Evolutionary conservation across 2,329 filamentous ascomycete genomes (phyloP).

Genomic region (Aspergillus melleus): DNA sequence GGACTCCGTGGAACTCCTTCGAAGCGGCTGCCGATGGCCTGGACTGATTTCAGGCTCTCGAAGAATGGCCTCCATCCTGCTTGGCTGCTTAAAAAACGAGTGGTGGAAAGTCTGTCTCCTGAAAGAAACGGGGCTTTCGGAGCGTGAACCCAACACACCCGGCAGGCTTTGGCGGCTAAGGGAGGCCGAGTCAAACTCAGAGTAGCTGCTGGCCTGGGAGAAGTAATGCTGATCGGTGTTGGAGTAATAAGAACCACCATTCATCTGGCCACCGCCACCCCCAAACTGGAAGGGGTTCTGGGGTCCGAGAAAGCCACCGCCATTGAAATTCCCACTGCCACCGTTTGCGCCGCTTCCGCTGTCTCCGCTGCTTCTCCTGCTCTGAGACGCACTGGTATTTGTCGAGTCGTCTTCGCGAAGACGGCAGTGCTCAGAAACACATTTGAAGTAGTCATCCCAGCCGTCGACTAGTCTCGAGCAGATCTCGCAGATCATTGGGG

Average conservation of each 20-base stretch:
- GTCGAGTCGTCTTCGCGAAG: slow-evolving; percentile 2
- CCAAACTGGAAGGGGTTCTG: neutral
- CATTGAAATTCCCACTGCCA: neutral
- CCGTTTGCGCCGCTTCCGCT: slow-evolving; percentile 6
- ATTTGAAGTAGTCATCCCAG: slow-evolving; percentile 17
- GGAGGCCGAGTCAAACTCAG: neutral
- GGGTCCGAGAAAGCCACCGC: neutral
- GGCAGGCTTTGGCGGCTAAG: neutral
- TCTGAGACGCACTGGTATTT: slow-evolving; percentile 5
- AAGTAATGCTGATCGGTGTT: neutral
- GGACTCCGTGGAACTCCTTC: neutral
- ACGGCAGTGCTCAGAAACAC: slow-evolving; percentile 14
- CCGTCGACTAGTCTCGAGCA: slow-evolving; percentile 4
- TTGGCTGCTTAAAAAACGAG: neutral
- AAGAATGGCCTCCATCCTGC: neutral
- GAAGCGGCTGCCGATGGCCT: neutral
- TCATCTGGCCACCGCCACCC: neutral
- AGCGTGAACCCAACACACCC: neutral
- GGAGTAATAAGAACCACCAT: neutral
- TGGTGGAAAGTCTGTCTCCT: neutral
- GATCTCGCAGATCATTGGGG: slow-evolving; percentile 7
- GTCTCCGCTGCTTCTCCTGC: slow-evolving; percentile 12
- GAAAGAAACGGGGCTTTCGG: neutral
- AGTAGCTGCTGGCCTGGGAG: neutral
- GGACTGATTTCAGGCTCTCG: neutral